Evolutionary conservation across 495 filamentous ascomycete genomes (phyloP), one percentile per base, ranked within the genome.

Genomic region (Trichocladium antarcticum): DNA sequence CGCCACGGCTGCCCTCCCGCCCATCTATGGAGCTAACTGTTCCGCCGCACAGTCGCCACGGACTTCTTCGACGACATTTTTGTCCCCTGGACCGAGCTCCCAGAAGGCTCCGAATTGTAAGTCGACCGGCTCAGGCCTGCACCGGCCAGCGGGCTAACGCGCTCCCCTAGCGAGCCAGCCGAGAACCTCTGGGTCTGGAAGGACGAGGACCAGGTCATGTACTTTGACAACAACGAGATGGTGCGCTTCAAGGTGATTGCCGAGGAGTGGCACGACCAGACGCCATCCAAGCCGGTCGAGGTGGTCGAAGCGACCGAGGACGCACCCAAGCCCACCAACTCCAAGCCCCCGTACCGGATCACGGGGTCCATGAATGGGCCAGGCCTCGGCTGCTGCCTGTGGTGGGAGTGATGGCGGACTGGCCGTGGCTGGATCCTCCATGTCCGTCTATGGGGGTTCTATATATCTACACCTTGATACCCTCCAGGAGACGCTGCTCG

Each of bases 11-110:
- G n/a, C 9, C 29, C 29, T 38, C 19, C 20, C 28, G 42, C 15
- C n/a, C 4, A 8, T 37, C 24, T 31, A 16, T 31, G 28, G 8
- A 15, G 2, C 11, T 15, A 40, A 48, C 50, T 46, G 54, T 21
- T 0, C n/a, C 11, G 27, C 9, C 37, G 11, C 10, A 32, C 45
- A 87, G 87, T 97, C 37, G 77, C 77, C 14, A 80, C 86, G 0
- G 84, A 89, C 43, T 98, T 98, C 61, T 96, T 95, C 58, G 81
- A 86, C 54, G 89, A 96, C 49, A 88, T 97, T 34, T 78, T 82
- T 44, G 78, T 96, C 3, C 86, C 89, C 0, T 73, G 74, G 2
- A 65, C 75, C 11, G 73, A 83, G 46, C 74, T 97, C 0, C 79
- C 86, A 29, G 77, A 84, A 16, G 76, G 75, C n/a, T 75, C 79